Evolutionary conservation across 352 stramenopile species (phyloP), one percentile per base, ranked within the genome.

Genomic region (Phytophthora fragariaefolia): DNA sequence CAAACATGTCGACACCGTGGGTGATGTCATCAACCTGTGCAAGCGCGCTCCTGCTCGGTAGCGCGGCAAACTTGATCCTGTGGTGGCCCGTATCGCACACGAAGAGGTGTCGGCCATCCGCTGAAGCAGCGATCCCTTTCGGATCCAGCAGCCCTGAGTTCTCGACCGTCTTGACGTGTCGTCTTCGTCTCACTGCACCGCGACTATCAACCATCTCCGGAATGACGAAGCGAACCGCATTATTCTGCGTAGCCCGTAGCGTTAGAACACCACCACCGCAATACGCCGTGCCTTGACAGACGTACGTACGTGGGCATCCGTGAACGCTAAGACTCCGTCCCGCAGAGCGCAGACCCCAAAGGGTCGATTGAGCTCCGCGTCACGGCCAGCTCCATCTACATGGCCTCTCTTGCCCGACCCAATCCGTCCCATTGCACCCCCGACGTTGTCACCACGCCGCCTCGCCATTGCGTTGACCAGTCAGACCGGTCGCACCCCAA

Each of bases 61-160:
- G 15, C 8, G 72, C 66, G 18, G 71, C 80, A 26, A 85, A 74
- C 47, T 83, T 82, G 62, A 89, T 76, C 47, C 63, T 75, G 64
- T 85, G 73, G 58, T 89, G 77, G 1, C 80, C 80, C 8, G 76
- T 77, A 62, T 87, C 80, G 13, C 77, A 87, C 34, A 87, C 76
- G 57, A 87, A 85, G 56, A 89, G 47, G 36, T 83, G 74, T 10
- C 72, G 62, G 0, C 63, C 66, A 32, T 87, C 76, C 38, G 67
- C 54, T 8, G 80, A 85, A 9, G 67, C 55, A 56, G 54, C 73
- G 12, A 89, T 71, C 1, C 77, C 80, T 27, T 82, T 85, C 1
- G 77, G 77, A n/a, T 62, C 63, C 18, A 84, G 67, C n/a, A 89
- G 66, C 7, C 70, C 68, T 4, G 75, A 66, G 27, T 61, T 71